A percentile compares a stretch with the other conserved stretches of the same genome.
Evolutionary conservation across 2,329 filamentous ascomycete species (phyloP).

Genomic region (Phaeomoniella chlamydospora): DNA sequence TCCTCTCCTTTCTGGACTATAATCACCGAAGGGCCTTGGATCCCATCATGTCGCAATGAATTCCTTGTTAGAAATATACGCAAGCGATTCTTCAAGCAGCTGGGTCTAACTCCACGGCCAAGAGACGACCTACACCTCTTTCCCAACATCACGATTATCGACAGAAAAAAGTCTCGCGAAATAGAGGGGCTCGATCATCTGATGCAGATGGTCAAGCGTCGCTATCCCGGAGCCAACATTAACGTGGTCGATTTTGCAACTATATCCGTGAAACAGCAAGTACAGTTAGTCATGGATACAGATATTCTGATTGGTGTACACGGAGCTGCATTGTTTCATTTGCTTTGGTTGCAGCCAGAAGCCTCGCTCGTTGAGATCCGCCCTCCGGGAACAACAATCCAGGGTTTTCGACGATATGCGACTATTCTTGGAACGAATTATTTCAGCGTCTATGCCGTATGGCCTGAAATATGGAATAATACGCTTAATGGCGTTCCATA

Average conservation of each 20-base stretch:
- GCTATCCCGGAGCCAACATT: not conserved
- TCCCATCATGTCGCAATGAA: not conserved
- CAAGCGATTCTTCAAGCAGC: slow-evolving; percentile 6
- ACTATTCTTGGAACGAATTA: not conserved
- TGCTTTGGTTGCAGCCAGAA: not conserved
- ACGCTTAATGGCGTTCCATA: not conserved
- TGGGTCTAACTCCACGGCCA: slow-evolving; percentile 11
- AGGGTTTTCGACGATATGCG: not conserved
- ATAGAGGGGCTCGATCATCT: not conserved
- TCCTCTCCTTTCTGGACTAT: slow-evolving; percentile 14
- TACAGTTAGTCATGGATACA: not conserved
- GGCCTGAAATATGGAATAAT: not conserved
- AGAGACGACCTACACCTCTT: slow-evolving; percentile 11
- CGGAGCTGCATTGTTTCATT: not conserved
- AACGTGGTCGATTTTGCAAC: not conserved
- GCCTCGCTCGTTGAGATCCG: not conserved
- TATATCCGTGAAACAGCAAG: not conserved
- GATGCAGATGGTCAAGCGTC: no score
- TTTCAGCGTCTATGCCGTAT: not conserved
- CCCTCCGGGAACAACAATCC: not conserved
- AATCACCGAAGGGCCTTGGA: not conserved
- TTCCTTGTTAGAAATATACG: slow-evolving; percentile 1
- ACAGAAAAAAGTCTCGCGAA: not conserved
- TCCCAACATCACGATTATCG: slow-evolving; percentile 4
- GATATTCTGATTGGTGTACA: not conserved